These are phyloP conservation scores for Aristolochia fimbriata DNA, from an alignment of 164 flowering plant species.

Conservation along the genomic window DNA sequence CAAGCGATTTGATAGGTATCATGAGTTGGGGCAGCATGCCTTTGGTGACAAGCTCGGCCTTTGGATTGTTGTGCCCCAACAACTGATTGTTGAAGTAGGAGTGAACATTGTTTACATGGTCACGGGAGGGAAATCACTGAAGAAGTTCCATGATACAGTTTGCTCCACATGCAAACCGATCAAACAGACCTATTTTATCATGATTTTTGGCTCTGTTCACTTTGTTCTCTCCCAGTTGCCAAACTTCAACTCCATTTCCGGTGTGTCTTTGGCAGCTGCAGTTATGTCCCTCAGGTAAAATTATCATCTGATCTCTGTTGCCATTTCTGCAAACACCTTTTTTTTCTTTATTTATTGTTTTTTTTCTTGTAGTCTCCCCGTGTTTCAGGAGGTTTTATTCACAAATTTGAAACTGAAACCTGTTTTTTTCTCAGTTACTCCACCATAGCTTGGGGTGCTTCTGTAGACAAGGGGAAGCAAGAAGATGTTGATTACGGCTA, in stretches of 20 bases:
- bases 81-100: slow-evolving; percentile 46
- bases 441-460: slow-evolving; percentile 48
- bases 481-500: slow-evolving; percentile 28
- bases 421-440: slow-evolving; percentile 29
- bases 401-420: background rate
- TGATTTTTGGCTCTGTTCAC: slow-evolving; percentile 53
- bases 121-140: slow-evolving; percentile 51
- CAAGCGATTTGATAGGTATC: slow-evolving; percentile 49
- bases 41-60: slow-evolving; percentile 54
- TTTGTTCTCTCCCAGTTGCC: slow-evolving; percentile 54
- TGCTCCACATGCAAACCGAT: slow-evolving; percentile 29
- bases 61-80: slow-evolving; percentile 51
- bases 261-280: slow-evolving; percentile 58
- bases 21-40: slow-evolving; percentile 54
- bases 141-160: slow-evolving; percentile 42
- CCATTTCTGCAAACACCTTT: too few species aligned
- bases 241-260: slow-evolving; percentile 48
- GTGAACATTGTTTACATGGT: slow-evolving; percentile 59
- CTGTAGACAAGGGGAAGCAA: slow-evolving; percentile 31
- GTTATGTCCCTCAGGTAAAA: slow-evolving; percentile 58
- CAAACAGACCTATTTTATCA: slow-evolving; percentile 48
- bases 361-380: too few species aligned
- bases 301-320: background rate
- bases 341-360: too few species aligned
- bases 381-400: background rate